phyloP scores from a whole-genome alignment of 2,329 filamentous ascomycete species.

The Penicillium sp. region DNA sequence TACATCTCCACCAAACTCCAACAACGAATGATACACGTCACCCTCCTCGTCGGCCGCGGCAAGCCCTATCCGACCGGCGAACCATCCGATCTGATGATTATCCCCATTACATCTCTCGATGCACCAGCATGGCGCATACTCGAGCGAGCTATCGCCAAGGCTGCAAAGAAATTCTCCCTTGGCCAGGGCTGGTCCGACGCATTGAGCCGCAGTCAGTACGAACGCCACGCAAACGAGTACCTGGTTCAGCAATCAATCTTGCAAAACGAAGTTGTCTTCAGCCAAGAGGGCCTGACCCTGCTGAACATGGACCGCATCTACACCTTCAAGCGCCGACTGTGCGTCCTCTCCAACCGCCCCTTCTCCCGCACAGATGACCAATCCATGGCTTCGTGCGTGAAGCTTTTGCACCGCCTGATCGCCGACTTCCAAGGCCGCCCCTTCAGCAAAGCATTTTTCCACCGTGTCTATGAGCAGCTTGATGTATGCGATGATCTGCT shows the following conservation, averaged over 20 bases:
- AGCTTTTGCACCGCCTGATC: conserved; percentile 40
- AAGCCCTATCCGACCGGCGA: conserved; percentile 39
- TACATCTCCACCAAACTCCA: conserved; percentile 42
- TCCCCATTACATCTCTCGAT: conserved; percentile 35
- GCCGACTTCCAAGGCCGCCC: conserved; percentile 39
- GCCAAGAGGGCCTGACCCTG: conserved; percentile 42
- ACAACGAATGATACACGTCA: conserved; percentile 38
- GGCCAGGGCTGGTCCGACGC: conserved; percentile 39
- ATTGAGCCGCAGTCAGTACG: conserved; percentile 33
- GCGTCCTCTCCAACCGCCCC: conserved; percentile 32
- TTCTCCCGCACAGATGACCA: conserved; percentile 28
- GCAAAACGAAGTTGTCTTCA: conserved; percentile 45
- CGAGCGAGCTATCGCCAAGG: conserved; percentile 35
- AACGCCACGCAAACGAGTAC: conserved; percentile 38
- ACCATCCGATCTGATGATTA: conserved; percentile 37
- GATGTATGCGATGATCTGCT: conserved; percentile 37
- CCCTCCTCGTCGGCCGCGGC: conserved; percentile 39
- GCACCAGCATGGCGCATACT: conserved; percentile 29
- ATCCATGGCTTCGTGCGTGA: conserved; percentile 39
- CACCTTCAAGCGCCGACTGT: conserved; percentile 43
- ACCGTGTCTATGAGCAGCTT: conserved; percentile 42
- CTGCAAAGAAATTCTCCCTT: conserved; percentile 36
- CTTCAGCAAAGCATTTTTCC: conserved; percentile 43
- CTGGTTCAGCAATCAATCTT: conserved; percentile 42
- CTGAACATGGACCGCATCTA: conserved; percentile 46